Evolutionary conservation across 495 filamentous ascomycete genomes (phyloP), one percentile per base, ranked within the genome.

Genomic region (Cercophora samala): DNA sequence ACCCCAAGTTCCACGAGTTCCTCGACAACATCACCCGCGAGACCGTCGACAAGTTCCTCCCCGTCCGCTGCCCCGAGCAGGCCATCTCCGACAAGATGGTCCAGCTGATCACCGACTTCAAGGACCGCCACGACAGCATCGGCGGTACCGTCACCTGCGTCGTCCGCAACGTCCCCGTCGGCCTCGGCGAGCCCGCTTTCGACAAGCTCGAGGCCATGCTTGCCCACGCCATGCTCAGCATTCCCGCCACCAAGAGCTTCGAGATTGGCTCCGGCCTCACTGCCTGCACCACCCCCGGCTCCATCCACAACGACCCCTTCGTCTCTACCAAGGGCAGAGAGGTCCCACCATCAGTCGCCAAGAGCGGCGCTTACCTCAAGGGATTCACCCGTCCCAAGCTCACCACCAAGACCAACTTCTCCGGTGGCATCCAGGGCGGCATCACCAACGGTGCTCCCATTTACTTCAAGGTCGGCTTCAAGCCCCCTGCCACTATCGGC

Each of bases 81-180:
- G 84, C 84, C 17, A 83, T 83, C 24, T 84, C 87, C 22, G 80
- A 79, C 22, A 84, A 84, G 68, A 98, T 99, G 93, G 89, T 88
- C 68, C 84, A 90, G 22, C 78, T 88, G 63, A 93, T 99, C 71
- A 91, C 89, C 67, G 84, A 87, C 11, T 97, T 88, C 84, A 85
- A 90, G 46, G 91, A 96, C 74, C 84, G 85, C 70, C 75, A 90
- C 58, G 94, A 99, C 82, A 96, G 91, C 80, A 97, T 97, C 70
- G 95, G 95, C 65, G 95, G 95, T 51, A 96, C 92, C 18, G 94
- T 99, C 3, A 97, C 93, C 25, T 99, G 95, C 76, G 93, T 98
- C 15, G 96, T 99, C 75, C 88, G 91, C 72, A 96, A 97, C 72
- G 86, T 89, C 2, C 95, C 95, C 19, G 85, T 85, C 61, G 96